Evolutionary conservation across 2,329 filamentous ascomycete species (phyloP), one percentile per base, ranked within the genome.

Genomic region (Tolypocladium paradoxum): DNA sequence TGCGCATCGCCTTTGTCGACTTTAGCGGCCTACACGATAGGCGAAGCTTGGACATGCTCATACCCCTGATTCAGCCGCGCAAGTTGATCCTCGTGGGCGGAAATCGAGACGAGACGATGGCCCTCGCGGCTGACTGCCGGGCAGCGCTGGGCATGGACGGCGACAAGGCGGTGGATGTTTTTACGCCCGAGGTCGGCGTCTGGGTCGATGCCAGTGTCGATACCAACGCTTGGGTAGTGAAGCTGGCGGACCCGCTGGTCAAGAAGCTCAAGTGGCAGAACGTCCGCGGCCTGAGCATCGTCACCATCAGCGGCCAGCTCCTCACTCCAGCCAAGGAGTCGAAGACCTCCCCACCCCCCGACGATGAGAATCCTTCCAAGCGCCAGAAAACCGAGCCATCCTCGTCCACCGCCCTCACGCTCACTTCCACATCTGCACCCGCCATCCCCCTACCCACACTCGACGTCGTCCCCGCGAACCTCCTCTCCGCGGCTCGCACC

Each of bases 171-270:
- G 78, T 83, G 36, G 84, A 91, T 57, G 88, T 99, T 6, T 92
- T 92, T 65, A 90, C 89, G 0, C 93, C 93, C 1, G 69, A 73
- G 11, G 75, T 88, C n/a, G 90, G 90, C 27, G 75, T 79, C 35
- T 74, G 77, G 16, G 78, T 99, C 43, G 85, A 99, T 68, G 93
- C 92, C 14, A 96, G 91, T 64, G 92, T 97, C 43, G 93, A 99
- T 66, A 97, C 92, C 6, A 96, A 97, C 66, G 91, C 93, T 4
- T 99, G 95, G 93, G 85, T 88, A 27, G 88, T 99, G 55, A 95
- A 91, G 69, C 78, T 99, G 20, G 90, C 89, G 49, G 88, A 92
- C 60, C 75, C 81, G 46, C 81, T 99, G 22, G 87, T 95, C 55
- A 89, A 89, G 69, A 87, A 87, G 60, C 77, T 99, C 55, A 89